Percentiles rank a stretch among this genome's conserved stretches.
These are phyloP conservation scores for Cenchrus purpureus DNA, from an alignment of 176 grass and related monocot genomes.

Conservation along the genomic window DNA sequence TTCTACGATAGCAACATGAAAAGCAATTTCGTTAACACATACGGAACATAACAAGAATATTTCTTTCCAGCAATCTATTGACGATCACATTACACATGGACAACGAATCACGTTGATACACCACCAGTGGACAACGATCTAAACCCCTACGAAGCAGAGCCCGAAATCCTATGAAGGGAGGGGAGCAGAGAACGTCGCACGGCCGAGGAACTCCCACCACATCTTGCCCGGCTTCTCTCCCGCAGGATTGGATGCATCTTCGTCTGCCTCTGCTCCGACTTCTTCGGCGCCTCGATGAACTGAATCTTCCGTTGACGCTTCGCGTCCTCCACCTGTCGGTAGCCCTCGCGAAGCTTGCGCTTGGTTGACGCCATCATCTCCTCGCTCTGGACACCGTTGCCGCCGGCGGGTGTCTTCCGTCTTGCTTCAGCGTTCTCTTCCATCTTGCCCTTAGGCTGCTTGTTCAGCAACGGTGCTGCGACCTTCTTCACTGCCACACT, in stretches of 20 bases:
- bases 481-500: background rate
- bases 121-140: no score
- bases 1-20: no score
- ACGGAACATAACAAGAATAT: no score
- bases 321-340: background rate
- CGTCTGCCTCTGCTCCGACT: background rate
- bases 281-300: background rate
- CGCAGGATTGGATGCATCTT: background rate
- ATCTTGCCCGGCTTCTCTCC: no score
- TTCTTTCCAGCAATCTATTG: no score
- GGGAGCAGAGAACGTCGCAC: background rate
- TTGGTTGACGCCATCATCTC: background rate
- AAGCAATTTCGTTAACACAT: no score
- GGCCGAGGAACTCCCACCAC: background rate
- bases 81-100: no score
- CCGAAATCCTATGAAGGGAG: background rate
- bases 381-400: background rate
- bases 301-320: background rate
- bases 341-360: conserved; percentile 6
- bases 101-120: no score
- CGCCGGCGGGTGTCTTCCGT: no score
- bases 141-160: background rate
- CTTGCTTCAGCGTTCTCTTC: background rate
- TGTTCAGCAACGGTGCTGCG: background rate
- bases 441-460: background rate